These are phyloP conservation scores for Leccinum fallax DNA, from an alignment of 1,284 basidiomycete genomes.

Conservation along the genomic window DNA sequence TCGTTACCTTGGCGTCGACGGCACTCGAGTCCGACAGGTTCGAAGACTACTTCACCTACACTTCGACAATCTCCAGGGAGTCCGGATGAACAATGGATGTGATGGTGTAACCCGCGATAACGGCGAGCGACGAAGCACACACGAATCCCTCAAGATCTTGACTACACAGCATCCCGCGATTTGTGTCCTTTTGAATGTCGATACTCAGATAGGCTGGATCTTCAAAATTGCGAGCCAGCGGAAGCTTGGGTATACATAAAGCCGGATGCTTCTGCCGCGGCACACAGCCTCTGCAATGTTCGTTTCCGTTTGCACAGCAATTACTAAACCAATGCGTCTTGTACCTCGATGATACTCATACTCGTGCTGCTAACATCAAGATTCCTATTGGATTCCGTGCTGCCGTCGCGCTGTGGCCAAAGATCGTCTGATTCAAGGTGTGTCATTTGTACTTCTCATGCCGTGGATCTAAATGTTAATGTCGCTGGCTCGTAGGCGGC, in stretches of 20 bases:
- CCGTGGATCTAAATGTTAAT: not conserved
- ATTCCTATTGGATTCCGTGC: slow-evolving; percentile 48
- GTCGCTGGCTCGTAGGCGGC: slow-evolving; percentile 38
- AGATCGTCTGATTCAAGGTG: slow-evolving; percentile 33
- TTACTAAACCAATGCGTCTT: slow-evolving; percentile 46
- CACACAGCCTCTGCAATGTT: slow-evolving; percentile 36
- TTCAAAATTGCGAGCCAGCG: no score
- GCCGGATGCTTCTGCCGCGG: no score
- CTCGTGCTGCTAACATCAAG: slow-evolving; percentile 57
- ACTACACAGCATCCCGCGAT: no score
- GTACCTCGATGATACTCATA: slow-evolving; percentile 62
- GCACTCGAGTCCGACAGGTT: slow-evolving; percentile 37
- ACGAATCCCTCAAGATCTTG: no score
- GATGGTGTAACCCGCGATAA: no score
- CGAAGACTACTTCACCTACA: slow-evolving; percentile 13
- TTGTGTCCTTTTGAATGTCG: no score
- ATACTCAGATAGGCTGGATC: no score
- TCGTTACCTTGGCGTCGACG: not conserved
- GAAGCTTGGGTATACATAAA: no score
- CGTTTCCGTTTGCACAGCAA: slow-evolving; percentile 46
- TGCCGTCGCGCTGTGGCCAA: slow-evolving; percentile 59
- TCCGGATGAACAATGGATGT: no score
- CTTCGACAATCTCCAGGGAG: not conserved
- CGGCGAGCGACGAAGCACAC: no score
- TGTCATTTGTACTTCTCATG: not conserved